phyloP scores from a whole-genome alignment of 371 early-diverging fungal species.

The Mucor mucedo region DNA sequence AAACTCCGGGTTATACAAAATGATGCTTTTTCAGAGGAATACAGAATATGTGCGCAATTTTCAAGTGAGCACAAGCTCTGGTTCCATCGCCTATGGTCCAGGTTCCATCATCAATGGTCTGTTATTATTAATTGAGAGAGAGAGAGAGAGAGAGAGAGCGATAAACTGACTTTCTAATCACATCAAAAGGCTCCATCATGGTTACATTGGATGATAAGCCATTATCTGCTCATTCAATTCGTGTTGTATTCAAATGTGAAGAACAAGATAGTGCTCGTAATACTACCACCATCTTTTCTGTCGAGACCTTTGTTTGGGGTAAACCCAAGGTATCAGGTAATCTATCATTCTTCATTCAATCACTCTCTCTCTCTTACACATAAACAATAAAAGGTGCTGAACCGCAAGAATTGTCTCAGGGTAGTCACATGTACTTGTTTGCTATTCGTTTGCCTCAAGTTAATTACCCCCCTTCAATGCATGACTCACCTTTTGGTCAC shows the following conservation, averaged over 20 bases:
- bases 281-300: conserved; percentile 30
- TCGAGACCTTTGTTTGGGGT: conserved; percentile 36
- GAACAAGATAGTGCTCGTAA: conserved; percentile 20
- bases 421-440: conserved; percentile 50
- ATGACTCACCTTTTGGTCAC: conserved; percentile 37
- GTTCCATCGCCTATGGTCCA: conserved; percentile 50
- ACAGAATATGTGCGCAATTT: conserved; percentile 31
- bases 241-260: conserved; percentile 43
- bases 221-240: conserved; percentile 30
- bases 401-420: conserved; percentile 25
- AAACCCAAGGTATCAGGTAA: conserved; percentile 9
- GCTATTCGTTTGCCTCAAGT: conserved; percentile 46
- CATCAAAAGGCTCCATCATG: conserved; percentile 41
- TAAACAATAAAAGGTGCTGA: neutral
- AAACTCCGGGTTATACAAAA: conserved; percentile 13
- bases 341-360: no score
- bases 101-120: conserved; percentile 50
- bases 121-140: neutral
- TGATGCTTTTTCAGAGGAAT: conserved; percentile 32
- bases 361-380: no score
- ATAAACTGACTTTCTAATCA: neutral
- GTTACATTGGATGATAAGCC: conserved; percentile 37
- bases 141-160: neutral
- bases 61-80: conserved; percentile 31
- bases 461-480: conserved; percentile 52